Conservation (phyloP, 371 early-diverging fungal species). For the Mortierella sp. region DNA sequence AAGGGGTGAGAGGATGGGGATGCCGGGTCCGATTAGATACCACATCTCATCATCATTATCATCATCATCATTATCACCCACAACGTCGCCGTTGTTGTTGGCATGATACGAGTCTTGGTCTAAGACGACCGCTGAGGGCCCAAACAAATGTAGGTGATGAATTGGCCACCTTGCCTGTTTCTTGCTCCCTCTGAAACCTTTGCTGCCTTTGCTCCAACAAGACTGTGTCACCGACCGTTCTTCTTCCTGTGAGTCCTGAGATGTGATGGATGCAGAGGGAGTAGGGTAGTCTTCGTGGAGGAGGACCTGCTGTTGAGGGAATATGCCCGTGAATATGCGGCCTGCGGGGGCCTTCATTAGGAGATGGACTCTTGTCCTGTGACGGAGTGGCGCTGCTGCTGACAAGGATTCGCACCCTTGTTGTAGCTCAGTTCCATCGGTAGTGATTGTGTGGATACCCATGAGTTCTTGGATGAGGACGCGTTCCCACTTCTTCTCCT, state of each 20-base stretch:
- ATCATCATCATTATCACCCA: background rate
- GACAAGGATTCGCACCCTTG: background rate
- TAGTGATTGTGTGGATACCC: slow-evolving; percentile 16
- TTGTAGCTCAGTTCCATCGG: background rate
- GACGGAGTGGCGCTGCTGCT: background rate
- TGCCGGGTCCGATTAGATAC: slow-evolving; percentile 45
- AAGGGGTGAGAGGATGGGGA: slow-evolving; percentile 31
- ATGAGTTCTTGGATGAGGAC: slow-evolving; percentile 33
- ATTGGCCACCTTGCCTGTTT: slow-evolving; percentile 38
- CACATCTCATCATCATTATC: slow-evolving; percentile 26
- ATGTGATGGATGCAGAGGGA: background rate
- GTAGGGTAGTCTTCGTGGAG: slow-evolving; percentile 33
- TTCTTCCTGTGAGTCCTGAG: background rate
- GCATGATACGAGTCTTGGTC: background rate
- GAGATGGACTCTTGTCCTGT: slow-evolving; percentile 30
- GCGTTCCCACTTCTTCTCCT: slow-evolving; percentile 41
- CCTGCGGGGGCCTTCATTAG: slow-evolving; percentile 35
- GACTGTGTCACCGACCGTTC: background rate
- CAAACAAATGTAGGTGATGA: slow-evolving; percentile 38
- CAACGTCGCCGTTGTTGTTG: background rate
- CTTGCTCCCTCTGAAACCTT: background rate
- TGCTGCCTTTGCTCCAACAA: background rate
- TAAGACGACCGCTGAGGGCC: background rate
- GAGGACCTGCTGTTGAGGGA: slow-evolving; percentile 34
- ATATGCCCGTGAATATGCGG: slow-evolving; percentile 26